Evolutionary conservation across 1,139 yeast species (phyloP).

Genomic region (Meyerozyma smithsonii): DNA sequence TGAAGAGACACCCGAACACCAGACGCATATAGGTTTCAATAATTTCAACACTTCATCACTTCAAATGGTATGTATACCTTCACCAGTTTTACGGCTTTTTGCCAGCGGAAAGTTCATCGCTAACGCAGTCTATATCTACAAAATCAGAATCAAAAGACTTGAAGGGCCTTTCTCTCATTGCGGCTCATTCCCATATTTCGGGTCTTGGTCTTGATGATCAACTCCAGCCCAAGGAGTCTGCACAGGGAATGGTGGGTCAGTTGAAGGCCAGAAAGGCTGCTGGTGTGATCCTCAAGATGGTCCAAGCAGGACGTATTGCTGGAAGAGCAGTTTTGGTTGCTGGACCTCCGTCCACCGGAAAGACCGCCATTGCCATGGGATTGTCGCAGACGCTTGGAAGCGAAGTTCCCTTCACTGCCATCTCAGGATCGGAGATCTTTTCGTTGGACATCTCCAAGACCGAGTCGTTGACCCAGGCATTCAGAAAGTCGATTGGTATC

Average conservation of each 20-base stretch:
- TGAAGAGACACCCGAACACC: background rate
- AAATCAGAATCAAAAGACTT: slow-evolving; percentile 40
- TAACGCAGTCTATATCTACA: slow-evolving; percentile 24
- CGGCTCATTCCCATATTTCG: slow-evolving; percentile 95
- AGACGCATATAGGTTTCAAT: background rate
- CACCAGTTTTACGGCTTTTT: background rate
- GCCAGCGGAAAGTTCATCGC: slow-evolving; percentile 14
- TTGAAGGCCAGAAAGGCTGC: slow-evolving; percentile 92
- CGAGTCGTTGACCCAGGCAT: slow-evolving; percentile 92
- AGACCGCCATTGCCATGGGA: slow-evolving; percentile 98
- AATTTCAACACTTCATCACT: slow-evolving; percentile 1
- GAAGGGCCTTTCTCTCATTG: slow-evolving; percentile 67
- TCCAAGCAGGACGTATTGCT: slow-evolving; percentile 89
- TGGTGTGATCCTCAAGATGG: slow-evolving; percentile 89
- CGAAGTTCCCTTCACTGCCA: slow-evolving; percentile 93
- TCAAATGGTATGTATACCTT: slow-evolving; percentile 10
- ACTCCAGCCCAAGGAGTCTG: slow-evolving; percentile 69
- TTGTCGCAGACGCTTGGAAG: slow-evolving; percentile 81
- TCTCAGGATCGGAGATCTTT: slow-evolving; percentile 91
- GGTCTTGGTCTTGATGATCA: slow-evolving; percentile 93
- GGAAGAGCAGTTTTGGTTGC: slow-evolving; percentile 95
- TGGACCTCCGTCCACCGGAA: slow-evolving; percentile 98
- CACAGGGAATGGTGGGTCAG: slow-evolving; percentile 99
- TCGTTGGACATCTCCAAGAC: slow-evolving; percentile 91
- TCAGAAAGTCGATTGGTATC: slow-evolving; percentile 92